Evolutionary conservation across 495 filamentous ascomycete genomes (phyloP), one percentile per base, ranked within the genome.

Genomic region (Aspergillus baeticus): DNA sequence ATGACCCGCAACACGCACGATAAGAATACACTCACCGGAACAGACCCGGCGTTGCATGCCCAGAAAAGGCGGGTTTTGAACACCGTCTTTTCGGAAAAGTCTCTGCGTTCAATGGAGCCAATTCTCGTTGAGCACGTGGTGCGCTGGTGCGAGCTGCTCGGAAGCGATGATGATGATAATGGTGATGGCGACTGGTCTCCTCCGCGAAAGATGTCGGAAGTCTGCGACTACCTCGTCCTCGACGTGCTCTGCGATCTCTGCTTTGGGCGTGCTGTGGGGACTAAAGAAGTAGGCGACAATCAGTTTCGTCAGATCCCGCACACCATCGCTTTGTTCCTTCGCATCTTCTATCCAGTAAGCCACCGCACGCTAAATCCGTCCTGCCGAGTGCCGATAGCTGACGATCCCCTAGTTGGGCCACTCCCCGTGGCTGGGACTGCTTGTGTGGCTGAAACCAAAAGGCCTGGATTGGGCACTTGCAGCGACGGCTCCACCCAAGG

Each of bases 181-280:
- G n/a, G n/a, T n/a, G n/a, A 0, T 6, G 23, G 49, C 37, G n/a
- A n/a, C 3, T 58, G 48, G 48, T 52, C 48, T 11, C 6, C 1
- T 8, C 48, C 55, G 11, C 33, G 48, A 11, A 58, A 47, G 31
- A 58, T 58, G 49, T 58, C 55, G 18, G 26, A 58, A 13, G 17
- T n/a, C 2, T 58, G 55, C 38, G 55, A 57, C 15, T 46, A 57
- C 29, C 47, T 51, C 6, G 55, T 51, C 31, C 31, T 57, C 1
- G 55, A 57, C 21, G 38, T 51, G 5, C 39, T 57, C 2, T 57
- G 55, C 31, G 48, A 58, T 26, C 49, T 58, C 22, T 58, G 47
- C 17, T 58, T 51, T 18, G 47, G 47, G 18, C 47, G 46, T 5
- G 15, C 45, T 6, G 45, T 51, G 5, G 36, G 50, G 20, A 57